Conservation (phyloP, 2,329 filamentous ascomycete species). For the Canariomyces notabilis region DNA sequence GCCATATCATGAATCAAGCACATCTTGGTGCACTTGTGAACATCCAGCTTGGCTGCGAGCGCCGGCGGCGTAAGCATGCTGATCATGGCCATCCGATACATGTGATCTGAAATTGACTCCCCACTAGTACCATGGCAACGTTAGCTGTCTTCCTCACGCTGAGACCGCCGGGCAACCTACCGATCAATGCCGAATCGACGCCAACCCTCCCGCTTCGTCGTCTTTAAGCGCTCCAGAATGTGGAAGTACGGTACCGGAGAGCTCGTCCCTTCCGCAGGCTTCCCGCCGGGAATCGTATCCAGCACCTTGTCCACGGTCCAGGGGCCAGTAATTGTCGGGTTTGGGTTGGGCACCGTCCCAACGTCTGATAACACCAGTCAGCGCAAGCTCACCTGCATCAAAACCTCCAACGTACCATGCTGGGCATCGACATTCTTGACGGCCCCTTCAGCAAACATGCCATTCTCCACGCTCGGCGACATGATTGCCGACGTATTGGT, state of each 20-base stretch:
- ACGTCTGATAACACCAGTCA: conserved; percentile 11
- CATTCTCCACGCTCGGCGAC: conserved; percentile 11
- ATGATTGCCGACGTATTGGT: conserved; percentile 11
- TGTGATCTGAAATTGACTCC: conserved; percentile 95
- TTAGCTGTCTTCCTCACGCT: conserved; percentile 6
- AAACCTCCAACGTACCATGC: not conserved
- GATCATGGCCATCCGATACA: conserved; percentile 99
- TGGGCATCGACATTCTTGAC: not conserved
- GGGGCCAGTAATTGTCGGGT: conserved; percentile 39
- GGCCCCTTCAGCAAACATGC: not conserved
- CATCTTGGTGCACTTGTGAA: conserved; percentile 87
- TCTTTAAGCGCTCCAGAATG: conserved; percentile 88
- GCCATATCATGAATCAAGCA: conserved; percentile 97
- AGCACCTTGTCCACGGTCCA: conserved; percentile 62
- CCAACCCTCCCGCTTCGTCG: conserved; percentile 95
- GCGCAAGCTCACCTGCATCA: not conserved
- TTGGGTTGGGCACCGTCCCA: conserved; percentile 30
- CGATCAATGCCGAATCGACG: conserved; percentile 71
- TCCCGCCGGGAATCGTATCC: conserved; percentile 54
- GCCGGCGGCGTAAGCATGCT: conserved; percentile 82
- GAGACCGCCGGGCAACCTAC: conserved; percentile 32
- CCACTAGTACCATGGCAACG: conserved; percentile 45
- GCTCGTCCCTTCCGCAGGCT: conserved; percentile 53
- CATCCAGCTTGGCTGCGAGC: conserved; percentile 66
- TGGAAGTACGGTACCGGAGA: conserved; percentile 93